Base-by-base conservation (phyloP, 148 eudicot species). In the Fagopyrum homotropicum region DNA sequence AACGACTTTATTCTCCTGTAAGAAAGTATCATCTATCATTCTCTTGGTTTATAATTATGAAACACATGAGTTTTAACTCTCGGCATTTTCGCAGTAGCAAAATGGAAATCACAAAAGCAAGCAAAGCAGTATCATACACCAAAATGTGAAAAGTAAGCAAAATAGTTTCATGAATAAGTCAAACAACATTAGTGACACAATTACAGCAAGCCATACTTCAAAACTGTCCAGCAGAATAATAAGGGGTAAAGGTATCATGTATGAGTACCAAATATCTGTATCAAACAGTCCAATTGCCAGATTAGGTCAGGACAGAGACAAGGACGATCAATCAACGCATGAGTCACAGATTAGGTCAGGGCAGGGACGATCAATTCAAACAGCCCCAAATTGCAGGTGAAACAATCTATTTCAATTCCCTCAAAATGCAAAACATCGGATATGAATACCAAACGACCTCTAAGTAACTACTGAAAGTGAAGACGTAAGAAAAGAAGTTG, bases 1-100 rank as follows among this genome's bases (percentile, higher is more conserved):
- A 94, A 76, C 47, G 86, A 85, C 78, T 80, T 84, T 78, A 91
- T 84, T 48, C 85, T 84, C 93, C 98, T 94, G 79, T 56, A 75
- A 75, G 54, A 77, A 45, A 54, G 15, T 63, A 45, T 2, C 22
- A 74, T 14, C 55, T 35, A 61, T 61, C 66, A 81, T 71, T 69
- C 16, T 9, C 49, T 54, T 35, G 56, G n/a, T 12, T 46, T 63
- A 22, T 19, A 50, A 16, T 55, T n/a, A 14, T 15, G 59, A 55
- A 55, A 55, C 4, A 16, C 14, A 55, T 55, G 59, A 55, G 4
- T 55, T n/a, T 55, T 49, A 49, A 49, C 3, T 49, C 52, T 49
- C 4, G 52, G 52, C 2, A 49, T 49, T 49, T 49, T 55, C 59
- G 6, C 59, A 55, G 7, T 55, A 15, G 6, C 5, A 14, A 15